Base-by-base conservation (phyloP, 148 eudicot genomes). In the Drosera capensis region DNA sequence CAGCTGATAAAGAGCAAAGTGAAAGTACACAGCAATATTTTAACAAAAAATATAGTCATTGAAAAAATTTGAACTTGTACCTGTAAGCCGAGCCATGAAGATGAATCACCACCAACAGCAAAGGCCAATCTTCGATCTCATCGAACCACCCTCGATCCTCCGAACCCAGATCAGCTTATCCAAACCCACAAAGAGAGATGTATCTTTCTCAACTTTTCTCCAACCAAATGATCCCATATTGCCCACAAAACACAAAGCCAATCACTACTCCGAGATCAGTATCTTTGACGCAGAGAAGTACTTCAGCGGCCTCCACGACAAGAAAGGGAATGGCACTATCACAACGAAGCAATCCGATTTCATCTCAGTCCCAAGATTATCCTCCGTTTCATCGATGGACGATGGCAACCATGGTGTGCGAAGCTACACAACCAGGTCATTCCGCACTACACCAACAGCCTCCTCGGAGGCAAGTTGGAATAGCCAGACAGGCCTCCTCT, bases 401-500 rank as follows among this genome's bases (percentile, higher is more conserved):
- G 75, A 75, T 6, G 55, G 73, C 17, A 56, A 60, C 13, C 35
- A 30, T 30, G 13, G 13, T 35, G 55, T 60, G 4, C 49, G 64
- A 5, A 71, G 68, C 14, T 62, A 60, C 40, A 25, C 78, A 11
- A 51, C 64, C 0, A 68, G 72, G 26, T 78, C 93, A 0, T 73
- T 73, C 20, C 69, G 63, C 4, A 92, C 80, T 0, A 82, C 88
- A 14, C 96, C 96, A 20, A 78, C 87, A 0, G 93, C 79, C 54
- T 86, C 86, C 0, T 86, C 96, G 0, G 96, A 86, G 54, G 96
- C 81, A 0, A 78, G 93, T 52, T 78, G 84, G 93, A 86, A 75
- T 49, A 86, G 96, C 81, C 84, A 73, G 56, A 69, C 78, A 14
- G 96, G 87, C 37, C 72, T 86, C 25, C 49, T 78, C 13, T 41